Conservation (phyloP, 192 early-diverging fungal genomes). For the Kickxella alabastrina region DNA sequence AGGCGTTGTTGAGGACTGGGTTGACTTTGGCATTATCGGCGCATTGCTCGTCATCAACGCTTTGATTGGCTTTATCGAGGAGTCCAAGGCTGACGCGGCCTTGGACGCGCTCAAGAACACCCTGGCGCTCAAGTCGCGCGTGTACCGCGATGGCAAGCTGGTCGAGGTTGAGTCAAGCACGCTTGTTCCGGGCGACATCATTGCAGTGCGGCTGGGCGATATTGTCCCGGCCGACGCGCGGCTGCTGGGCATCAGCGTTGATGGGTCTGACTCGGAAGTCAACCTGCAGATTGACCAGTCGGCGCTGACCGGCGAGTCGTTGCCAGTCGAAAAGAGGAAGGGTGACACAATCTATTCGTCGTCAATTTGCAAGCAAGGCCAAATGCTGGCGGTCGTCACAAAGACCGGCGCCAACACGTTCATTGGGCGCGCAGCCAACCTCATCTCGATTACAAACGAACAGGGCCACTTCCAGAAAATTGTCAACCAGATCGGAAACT, state of each 20-base stretch:
- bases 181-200: slow-evolving; percentile 89
- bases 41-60: slow-evolving; percentile 82
- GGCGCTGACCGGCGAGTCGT: slow-evolving; percentile 90
- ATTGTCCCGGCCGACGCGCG: slow-evolving; percentile 91
- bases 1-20: slow-evolving; percentile 69
- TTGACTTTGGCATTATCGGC: slow-evolving; percentile 82
- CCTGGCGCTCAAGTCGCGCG: slow-evolving; percentile 79
- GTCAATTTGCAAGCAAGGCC: slow-evolving; percentile 91
- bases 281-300: slow-evolving; percentile 88
- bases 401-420: slow-evolving; percentile 94
- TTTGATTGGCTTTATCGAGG: slow-evolving; percentile 89
- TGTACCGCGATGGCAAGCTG: slow-evolving; percentile 74
- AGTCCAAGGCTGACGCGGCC: slow-evolving; percentile 89
- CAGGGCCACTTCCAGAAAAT: slow-evolving; percentile 97
- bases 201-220: slow-evolving; percentile 89
- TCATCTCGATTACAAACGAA: slow-evolving; percentile 89
- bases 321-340: slow-evolving; percentile 82
- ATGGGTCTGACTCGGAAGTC: slow-evolving; percentile 73
- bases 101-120: slow-evolving; percentile 94
- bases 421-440: slow-evolving; percentile 89
- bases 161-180: slow-evolving; percentile 67
- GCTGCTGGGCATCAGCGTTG: slow-evolving; percentile 70
- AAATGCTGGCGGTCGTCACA: slow-evolving; percentile 85
- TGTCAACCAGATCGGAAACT: slow-evolving; percentile 90
- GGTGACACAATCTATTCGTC: slow-evolving; percentile 85